A percentile compares a stretch with the other conserved stretches of the same genome.
These are phyloP conservation scores for Themeda triandra DNA, from an alignment of 176 grass and related monocot genomes.

Conservation along the genomic window DNA sequence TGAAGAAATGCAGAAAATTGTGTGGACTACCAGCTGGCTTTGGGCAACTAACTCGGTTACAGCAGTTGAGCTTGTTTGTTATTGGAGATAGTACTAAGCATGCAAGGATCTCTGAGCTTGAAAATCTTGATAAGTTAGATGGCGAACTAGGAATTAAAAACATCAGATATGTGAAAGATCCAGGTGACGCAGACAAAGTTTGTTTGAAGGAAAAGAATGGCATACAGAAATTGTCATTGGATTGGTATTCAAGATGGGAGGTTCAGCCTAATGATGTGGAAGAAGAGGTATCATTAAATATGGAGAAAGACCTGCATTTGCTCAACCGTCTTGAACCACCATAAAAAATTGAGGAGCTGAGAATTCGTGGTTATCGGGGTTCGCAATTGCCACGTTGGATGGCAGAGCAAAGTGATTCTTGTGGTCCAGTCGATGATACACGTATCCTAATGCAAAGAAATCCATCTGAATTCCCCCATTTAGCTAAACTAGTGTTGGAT, in stretches of 20 bases:
- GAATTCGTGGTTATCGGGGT: neutral
- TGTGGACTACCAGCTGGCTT: neutral
- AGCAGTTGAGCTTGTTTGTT: slow-evolving; percentile 2
- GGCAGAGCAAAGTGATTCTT: neutral
- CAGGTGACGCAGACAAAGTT: neutral
- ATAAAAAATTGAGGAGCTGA: neutral
- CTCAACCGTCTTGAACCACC: slow-evolving; percentile 1
- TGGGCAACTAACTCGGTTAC: neutral
- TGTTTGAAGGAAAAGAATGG: neutral
- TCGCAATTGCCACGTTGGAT: neutral
- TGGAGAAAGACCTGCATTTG: neutral
- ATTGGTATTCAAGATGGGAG: neutral
- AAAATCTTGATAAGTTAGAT: neutral
- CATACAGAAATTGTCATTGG: neutral
- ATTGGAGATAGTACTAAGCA: neutral
- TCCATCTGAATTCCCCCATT: neutral
- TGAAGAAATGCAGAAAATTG: neutral
- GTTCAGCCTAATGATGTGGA: neutral
- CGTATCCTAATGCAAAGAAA: neutral
- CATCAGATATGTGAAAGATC: neutral
- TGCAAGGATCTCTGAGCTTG: slow-evolving; percentile 26
- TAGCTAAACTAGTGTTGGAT: neutral
- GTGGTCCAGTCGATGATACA: neutral
- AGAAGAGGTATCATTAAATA: neutral
- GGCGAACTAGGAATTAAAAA: neutral